These are phyloP conservation scores for Phytophthora meadii DNA, from an alignment of 352 stramenopile genomes.

Conservation along the genomic window DNA sequence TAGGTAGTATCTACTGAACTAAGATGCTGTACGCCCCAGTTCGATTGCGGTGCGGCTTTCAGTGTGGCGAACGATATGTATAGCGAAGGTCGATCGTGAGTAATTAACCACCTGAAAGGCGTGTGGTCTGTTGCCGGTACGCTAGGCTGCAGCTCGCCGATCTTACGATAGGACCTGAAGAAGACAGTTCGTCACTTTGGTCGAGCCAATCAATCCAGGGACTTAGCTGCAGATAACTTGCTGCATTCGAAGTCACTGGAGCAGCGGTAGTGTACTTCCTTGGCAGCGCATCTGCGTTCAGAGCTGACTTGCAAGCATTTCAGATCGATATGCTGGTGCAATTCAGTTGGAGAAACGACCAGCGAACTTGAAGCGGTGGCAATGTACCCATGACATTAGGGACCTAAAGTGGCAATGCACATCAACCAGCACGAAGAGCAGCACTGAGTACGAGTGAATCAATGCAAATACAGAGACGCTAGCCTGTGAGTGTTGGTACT, in stretches of 20 bases:
- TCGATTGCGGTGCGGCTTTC: constrained; percentile 7
- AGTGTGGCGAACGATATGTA: constrained; percentile 13
- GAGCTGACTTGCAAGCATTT: constrained; percentile 7
- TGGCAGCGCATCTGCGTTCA: constrained; percentile 4
- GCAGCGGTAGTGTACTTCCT: background rate
- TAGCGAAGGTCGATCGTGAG: constrained; percentile 1
- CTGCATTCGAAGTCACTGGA: background rate
- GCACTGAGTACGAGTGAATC: background rate
- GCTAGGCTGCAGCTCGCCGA: constrained; percentile 8
- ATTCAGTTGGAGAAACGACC: constrained; percentile 17
- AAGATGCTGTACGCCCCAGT: constrained; percentile 7
- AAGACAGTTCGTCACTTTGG: constrained; percentile 18
- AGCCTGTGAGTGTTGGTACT: no score
- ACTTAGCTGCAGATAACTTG: background rate
- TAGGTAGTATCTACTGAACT: background rate
- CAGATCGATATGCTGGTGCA: background rate
- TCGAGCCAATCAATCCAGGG: constrained; percentile 15
- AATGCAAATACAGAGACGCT: no score
- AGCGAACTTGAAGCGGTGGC: constrained; percentile 11
- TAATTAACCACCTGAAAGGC: constrained; percentile 29
- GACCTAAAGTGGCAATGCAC: background rate
- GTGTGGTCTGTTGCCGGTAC: background rate
- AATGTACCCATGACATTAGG: background rate
- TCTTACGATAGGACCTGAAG: constrained; percentile 24
- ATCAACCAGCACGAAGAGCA: background rate